phyloP scores from a whole-genome alignment of 495 filamentous ascomycete genomes.

The Podospora conica region DNA sequence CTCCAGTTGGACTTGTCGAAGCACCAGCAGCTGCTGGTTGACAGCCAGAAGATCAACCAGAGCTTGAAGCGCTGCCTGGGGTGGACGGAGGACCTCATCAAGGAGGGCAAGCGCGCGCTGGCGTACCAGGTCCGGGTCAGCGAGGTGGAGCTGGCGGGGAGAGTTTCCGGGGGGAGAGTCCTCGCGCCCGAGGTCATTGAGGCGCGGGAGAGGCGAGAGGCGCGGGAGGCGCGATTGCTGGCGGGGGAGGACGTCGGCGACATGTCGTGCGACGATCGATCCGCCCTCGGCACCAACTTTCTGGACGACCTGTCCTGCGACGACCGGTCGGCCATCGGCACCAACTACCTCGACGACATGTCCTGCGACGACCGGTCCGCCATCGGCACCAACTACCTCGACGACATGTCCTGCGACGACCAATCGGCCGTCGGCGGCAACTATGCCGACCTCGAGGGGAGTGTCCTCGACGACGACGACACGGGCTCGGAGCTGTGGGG shows the following conservation, averaged over 20 bases:
- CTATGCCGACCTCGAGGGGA: conserved; percentile 19
- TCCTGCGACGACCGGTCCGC: neutral
- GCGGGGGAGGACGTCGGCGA: conserved; percentile 42
- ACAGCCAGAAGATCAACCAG: conserved; percentile 90
- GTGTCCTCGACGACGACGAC: conserved; percentile 4
- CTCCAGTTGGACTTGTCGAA: conserved; percentile 77
- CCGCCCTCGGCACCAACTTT: neutral
- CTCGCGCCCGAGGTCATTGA: conserved; percentile 47
- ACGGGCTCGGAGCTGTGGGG: conserved; percentile 22
- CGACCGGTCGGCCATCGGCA: conserved; percentile 18
- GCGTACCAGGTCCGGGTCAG: conserved; percentile 68
- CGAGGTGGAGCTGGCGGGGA: conserved; percentile 75
- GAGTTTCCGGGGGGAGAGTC: conserved; percentile 85
- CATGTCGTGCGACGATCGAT: neutral
- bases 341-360: conserved; percentile 17
- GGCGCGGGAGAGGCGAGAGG: conserved; percentile 44
- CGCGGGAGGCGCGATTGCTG: conserved; percentile 48
- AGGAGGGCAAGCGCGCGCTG: conserved; percentile 78
- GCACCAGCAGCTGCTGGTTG: conserved; percentile 79
- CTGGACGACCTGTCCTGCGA: neutral
- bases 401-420: conserved; percentile 9
- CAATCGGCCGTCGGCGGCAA: conserved; percentile 21
- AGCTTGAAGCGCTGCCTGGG: conserved; percentile 80
- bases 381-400: neutral
- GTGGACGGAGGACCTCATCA: conserved; percentile 85